Conservation (phyloP, 1,139 yeast species). For the Yamadazyma jaroonii region DNA sequence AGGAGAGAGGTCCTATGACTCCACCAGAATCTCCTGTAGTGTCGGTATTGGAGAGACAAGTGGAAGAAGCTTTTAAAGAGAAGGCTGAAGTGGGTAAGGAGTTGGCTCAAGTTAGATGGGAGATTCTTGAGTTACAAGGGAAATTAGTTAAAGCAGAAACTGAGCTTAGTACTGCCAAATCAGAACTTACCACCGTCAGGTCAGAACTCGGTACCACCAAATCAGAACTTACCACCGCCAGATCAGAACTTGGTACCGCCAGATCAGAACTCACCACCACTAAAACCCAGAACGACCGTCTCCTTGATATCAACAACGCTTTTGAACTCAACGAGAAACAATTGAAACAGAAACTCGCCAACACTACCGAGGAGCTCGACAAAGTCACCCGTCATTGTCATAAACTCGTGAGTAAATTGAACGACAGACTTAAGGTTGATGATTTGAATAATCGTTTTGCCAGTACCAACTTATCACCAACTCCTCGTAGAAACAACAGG, state of each 20-base stretch:
- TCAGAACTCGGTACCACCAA: no score
- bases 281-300: no score
- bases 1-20: no score
- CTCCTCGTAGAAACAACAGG: conserved; percentile 10
- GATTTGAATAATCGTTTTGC: conserved; percentile 10
- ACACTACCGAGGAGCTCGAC: conserved; percentile 23
- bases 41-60: conserved; percentile 29
- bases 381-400: conserved; percentile 28
- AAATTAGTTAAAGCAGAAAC: background rate
- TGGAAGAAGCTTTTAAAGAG: conserved; percentile 26
- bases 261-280: no score
- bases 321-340: conserved; percentile 18
- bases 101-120: no score
- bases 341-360: conserved; percentile 20
- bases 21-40: no score
- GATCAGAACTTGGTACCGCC: no score
- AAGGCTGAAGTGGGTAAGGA: conserved; percentile 5
- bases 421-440: conserved; percentile 12
- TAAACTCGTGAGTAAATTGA: conserved; percentile 28
- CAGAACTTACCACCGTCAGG: no score
- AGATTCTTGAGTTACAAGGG: background rate
- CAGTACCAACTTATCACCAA: conserved; percentile 9
- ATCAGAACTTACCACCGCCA: no score
- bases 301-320: conserved; percentile 10
- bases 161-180: conserved; percentile 1